Evolutionary conservation across 495 filamentous ascomycete species (phyloP).

Genomic region (Talaromyces liani): DNA sequence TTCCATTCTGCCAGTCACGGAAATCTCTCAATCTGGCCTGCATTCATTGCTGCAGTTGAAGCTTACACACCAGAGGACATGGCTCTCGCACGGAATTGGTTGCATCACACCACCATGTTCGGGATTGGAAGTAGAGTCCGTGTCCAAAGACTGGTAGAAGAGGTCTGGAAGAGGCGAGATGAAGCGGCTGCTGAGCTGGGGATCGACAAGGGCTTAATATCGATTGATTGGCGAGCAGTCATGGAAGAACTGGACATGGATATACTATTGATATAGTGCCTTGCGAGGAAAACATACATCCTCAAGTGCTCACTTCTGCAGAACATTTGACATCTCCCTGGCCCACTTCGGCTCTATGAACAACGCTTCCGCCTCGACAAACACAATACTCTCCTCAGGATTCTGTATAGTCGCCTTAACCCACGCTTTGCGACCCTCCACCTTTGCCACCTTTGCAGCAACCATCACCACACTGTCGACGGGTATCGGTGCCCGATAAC

Average conservation of each 20-base stretch:
- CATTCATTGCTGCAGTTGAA: slow-evolving; percentile 16
- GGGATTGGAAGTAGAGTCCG: slow-evolving; percentile 12
- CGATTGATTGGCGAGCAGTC: slow-evolving; percentile 15
- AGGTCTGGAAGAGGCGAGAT: slow-evolving; percentile 13
- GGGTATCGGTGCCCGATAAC: slow-evolving; percentile 75
- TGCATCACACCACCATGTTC: slow-evolving; percentile 7
- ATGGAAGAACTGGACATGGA: slow-evolving; percentile 12
- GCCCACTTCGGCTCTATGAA: slow-evolving; percentile 75
- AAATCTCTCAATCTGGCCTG: slow-evolving; percentile 16
- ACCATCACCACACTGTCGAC: slow-evolving; percentile 71
- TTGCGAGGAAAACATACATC: not conserved
- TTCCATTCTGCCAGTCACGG: slow-evolving; percentile 7
- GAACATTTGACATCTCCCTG: not conserved
- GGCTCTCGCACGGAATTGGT: slow-evolving; percentile 7
- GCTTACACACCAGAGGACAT: slow-evolving; percentile 11
- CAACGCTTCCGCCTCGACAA: slow-evolving; percentile 74
- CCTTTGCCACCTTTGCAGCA: slow-evolving; percentile 71
- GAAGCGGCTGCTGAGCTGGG: not conserved
- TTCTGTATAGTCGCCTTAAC: slow-evolving; percentile 73
- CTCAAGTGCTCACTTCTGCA: not conserved
- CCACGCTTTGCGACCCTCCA: slow-evolving; percentile 95
- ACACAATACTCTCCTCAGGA: slow-evolving; percentile 52
- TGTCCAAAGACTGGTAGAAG: slow-evolving; percentile 10
- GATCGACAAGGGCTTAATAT: slow-evolving; percentile 9
- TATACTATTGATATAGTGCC: slow-evolving; percentile 12